Evolutionary conservation across 352 stramenopile species (phyloP).

Genomic region (Pythium rhizo-oryzae): DNA sequence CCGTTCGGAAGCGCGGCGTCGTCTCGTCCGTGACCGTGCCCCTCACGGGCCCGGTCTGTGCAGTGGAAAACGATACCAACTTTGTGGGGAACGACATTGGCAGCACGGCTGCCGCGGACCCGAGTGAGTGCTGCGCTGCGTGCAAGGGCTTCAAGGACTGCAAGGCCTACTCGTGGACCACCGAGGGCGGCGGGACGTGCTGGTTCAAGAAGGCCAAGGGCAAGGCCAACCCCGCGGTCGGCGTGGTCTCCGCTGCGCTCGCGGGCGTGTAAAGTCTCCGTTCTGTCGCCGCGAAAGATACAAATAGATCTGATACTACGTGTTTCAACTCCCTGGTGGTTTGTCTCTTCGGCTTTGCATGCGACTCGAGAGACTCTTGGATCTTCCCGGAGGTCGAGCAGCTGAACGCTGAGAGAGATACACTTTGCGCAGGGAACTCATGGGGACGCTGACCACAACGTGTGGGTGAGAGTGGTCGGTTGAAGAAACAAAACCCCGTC

Average conservation of each 20-base stretch:
- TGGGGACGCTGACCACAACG: too few species aligned
- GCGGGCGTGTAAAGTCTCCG: background rate
- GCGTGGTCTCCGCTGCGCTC: background rate
- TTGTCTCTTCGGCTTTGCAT: too few species aligned
- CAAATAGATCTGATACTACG: background rate
- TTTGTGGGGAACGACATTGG: slow-evolving; percentile 8
- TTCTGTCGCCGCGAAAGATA: background rate
- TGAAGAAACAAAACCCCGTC: too few species aligned
- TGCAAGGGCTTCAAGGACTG: slow-evolving; percentile 41
- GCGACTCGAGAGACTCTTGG: too few species aligned
- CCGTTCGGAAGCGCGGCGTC: slow-evolving; percentile 4
- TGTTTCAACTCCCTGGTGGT: too few species aligned
- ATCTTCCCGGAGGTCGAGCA: too few species aligned
- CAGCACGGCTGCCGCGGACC: background rate
- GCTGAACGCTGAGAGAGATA: too few species aligned
- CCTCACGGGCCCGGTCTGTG: background rate
- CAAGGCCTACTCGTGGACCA: slow-evolving; percentile 51
- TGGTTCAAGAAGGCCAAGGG: slow-evolving; percentile 46
- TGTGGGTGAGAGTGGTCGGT: too few species aligned
- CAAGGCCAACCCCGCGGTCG: background rate
- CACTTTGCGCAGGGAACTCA: too few species aligned
- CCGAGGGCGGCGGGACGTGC: slow-evolving; percentile 53
- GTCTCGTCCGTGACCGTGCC: background rate
- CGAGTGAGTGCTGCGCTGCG: background rate
- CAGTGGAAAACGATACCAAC: background rate